These are phyloP conservation scores for Hydrangea macrophylla DNA, from an alignment of 148 eudicot genomes.

Conservation along the genomic window DNA sequence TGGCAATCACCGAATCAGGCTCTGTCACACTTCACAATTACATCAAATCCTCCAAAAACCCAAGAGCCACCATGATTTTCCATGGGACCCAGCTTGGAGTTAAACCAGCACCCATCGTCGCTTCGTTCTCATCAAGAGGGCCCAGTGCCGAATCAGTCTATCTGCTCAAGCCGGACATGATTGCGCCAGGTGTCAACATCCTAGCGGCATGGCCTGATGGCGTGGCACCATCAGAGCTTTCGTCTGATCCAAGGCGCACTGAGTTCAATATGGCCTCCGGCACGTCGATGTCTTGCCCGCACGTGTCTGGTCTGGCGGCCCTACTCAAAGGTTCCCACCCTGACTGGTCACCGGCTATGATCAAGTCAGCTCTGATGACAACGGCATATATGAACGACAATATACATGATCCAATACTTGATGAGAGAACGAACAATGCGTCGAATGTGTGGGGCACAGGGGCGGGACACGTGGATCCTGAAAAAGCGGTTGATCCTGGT, in stretches of 20 bases:
- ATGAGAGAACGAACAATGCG: slow-evolving; percentile 15
- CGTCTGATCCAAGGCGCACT: slow-evolving; percentile 14
- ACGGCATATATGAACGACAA: slow-evolving; percentile 28
- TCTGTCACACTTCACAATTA: slow-evolving; percentile 15
- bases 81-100: slow-evolving; percentile 32
- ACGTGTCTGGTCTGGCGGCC: slow-evolving; percentile 36
- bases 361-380: slow-evolving; percentile 47
- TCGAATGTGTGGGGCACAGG: slow-evolving; percentile 24
- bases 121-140: slow-evolving; percentile 36
- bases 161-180: slow-evolving; percentile 36
- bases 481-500: slow-evolving; percentile 22
- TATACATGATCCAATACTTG: slow-evolving; percentile 18
- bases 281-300: slow-evolving; percentile 51
- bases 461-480: slow-evolving; percentile 20
- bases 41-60: slow-evolving; percentile 9
- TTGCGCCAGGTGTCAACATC: slow-evolving; percentile 47
- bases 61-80: slow-evolving; percentile 30
- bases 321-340: slow-evolving; percentile 46
- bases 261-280: slow-evolving; percentile 38
- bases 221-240: slow-evolving; percentile 22
- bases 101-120: slow-evolving; percentile 37
- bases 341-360: slow-evolving; percentile 41
- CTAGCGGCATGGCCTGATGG: slow-evolving; percentile 39
- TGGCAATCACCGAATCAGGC: slow-evolving; percentile 23
- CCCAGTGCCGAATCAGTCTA: slow-evolving; percentile 24